A percentile compares a stretch with the other conserved stretches of the same genome.
phyloP scores from a whole-genome alignment of 2,329 filamentous ascomycete species.

The Aphanoascus verrucosus region DNA sequence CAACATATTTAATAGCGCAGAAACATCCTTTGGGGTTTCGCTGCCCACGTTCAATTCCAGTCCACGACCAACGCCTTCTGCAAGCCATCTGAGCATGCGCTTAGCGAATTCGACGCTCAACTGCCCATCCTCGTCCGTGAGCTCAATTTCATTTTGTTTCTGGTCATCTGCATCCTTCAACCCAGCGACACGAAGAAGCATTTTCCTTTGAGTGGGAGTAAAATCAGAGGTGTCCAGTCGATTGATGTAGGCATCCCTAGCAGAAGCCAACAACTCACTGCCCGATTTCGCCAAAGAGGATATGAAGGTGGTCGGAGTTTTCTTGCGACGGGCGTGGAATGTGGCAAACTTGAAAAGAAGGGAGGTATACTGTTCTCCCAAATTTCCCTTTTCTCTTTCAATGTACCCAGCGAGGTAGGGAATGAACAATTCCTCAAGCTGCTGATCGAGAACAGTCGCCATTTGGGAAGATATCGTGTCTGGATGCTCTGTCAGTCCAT shows the following conservation, averaged over 20 bases:
- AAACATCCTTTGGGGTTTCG: constrained; percentile 91
- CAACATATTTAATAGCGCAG: constrained; percentile 69
- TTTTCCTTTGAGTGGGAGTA: constrained; percentile 75
- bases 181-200: constrained; percentile 81
- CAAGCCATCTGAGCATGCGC: constrained; percentile 94
- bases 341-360: constrained; percentile 92
- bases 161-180: constrained; percentile 58
- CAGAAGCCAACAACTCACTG: constrained; percentile 75
- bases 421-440: constrained; percentile 56
- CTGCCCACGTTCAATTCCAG: constrained; percentile 78
- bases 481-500: constrained; percentile 89
- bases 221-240: constrained; percentile 80
- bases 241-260: constrained; percentile 83
- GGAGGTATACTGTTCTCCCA: constrained; percentile 79
- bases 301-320: constrained; percentile 83
- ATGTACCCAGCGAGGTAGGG: constrained; percentile 58
- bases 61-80: constrained; percentile 82
- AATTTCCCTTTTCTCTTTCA: constrained; percentile 52
- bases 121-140: constrained; percentile 78
- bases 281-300: constrained; percentile 81
- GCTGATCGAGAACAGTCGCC: constrained; percentile 57
- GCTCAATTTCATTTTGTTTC: constrained; percentile 76
- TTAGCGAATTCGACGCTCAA: constrained; percentile 82
- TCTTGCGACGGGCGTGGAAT: constrained; percentile 73
- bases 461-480: constrained; percentile 83